Base-by-base conservation (phyloP, 768 basidiomycete genomes). In the Solioccasus polychromus region DNA sequence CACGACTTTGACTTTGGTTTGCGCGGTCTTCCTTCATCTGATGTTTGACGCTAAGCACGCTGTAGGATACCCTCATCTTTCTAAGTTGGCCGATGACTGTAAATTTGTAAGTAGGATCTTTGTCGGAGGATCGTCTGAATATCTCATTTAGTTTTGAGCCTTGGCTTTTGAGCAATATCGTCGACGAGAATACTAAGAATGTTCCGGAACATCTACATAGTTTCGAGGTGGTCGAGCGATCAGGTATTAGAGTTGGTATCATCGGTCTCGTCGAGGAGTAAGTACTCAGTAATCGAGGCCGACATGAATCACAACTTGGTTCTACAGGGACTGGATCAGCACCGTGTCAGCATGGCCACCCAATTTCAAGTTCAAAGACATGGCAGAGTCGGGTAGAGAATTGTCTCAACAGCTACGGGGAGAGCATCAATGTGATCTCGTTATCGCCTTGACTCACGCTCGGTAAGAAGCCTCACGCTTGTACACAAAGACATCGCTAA, bases 1-100 rank as follows among this genome's bases (percentile, higher is more conserved):
- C 92, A 96, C 54, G 92, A 94, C 54, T 93, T 93, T 64, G 92
- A 94, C 66, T 90, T 88, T 54, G 88, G 87, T 85, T 45, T 38
- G 69, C 26, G 49, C 19, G 10, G 10, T 9, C 29, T 41, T 17
- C 1, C 23, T 43, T 39, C 12, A 8, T 45, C 18, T 23, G 43
- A 31, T 49, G 18, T 14, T 7, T n/a, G 15, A 14, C 38, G n/a
- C 35, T 51, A 24, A 55, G 3, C 12, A 18, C 8, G 12, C 25
- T 20, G 7, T 34, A 82, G 81, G 82, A 35, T 85, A 82, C 60
- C 79, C 75, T 15, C 80, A 85, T 58, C 70, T 85, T 20, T 73
- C 75, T 11, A 79, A 80, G 55, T 74, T 96, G 20, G 74, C 93
- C 37, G 55, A 77, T 34, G 84, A 88, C 47, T 86, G 83, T 5